Conservation (phyloP, 2,329 filamentous ascomycete species). For the Colletotrichum sidae region DNA sequence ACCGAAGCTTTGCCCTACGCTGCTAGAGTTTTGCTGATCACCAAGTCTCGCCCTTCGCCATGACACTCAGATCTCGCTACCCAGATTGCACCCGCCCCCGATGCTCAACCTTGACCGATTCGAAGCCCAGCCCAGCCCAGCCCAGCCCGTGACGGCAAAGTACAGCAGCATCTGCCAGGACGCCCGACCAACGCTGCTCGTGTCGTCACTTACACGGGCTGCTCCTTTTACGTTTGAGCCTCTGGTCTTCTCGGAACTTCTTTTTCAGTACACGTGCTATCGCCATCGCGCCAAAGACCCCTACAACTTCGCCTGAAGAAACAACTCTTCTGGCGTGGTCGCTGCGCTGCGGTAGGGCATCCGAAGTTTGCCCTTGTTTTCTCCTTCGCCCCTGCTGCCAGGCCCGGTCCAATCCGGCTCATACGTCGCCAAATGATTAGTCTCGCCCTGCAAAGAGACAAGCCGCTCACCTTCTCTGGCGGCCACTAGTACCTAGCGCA, state of each 20-base stretch:
- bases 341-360: constrained; percentile 20
- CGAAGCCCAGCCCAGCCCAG: no score
- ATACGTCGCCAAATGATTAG: constrained; percentile 18
- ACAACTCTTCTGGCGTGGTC: not conserved
- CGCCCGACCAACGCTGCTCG: constrained; percentile 2
- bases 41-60: constrained; percentile 1
- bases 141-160: no score
- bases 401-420: not conserved
- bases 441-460: constrained; percentile 21
- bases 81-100: not conserved
- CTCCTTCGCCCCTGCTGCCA: not conserved
- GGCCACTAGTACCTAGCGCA: constrained; percentile 29
- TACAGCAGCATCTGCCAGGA: constrained; percentile 5
- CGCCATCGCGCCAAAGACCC: constrained; percentile 22
- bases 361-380: constrained; percentile 20
- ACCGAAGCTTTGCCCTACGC: constrained; percentile 18
- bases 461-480: constrained; percentile 28
- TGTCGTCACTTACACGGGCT: constrained; percentile 7
- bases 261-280: constrained; percentile 15
- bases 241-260: not conserved
- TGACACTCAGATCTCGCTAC: constrained; percentile 20
- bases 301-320: constrained; percentile 6
- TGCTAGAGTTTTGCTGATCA: constrained; percentile 22
- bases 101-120: not conserved
- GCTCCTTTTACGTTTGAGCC: no score